Base-by-base conservation (phyloP, 306 rosid species). In the Clitoria ternatea region DNA sequence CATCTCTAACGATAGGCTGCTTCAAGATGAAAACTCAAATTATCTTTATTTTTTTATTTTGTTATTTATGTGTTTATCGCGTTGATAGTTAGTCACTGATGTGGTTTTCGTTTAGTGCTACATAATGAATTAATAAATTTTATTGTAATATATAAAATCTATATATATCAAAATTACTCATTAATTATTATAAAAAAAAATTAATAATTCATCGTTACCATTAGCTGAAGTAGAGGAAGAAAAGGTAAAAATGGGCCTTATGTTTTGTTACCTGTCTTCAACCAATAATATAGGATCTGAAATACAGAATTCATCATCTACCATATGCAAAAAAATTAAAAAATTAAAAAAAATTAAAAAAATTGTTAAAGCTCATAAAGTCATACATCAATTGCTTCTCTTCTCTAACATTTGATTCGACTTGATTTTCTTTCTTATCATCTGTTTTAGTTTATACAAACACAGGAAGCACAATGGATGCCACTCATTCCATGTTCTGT, bases 401-500 rank as follows among this genome's bases (percentile, higher is more conserved):
- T 65, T 65, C 60, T 63, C 47, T 1, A 55, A 69, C 69, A 18
- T 29, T 61, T 22, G 56, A 61, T 68, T 61, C 40, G n/a, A n/a
- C n/a, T 17, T 23, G 24, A 7, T 17, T 61, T 26, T 37, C n/a
- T n/a, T n/a, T n/a, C n/a, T n/a, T n/a, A n/a, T n/a, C n/a, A n/a
- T n/a, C n/a, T 56, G 24, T 15, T 57, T 15, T 14, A 47, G 37
- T 32, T 60, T 54, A 66, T 50, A 22, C 12, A 22, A 49, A 69
- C 36, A 40, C 17, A 4, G 7, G 11, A 37, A 42, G n/a, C 72
- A 70, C 57, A 53, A 94, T 94, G 98, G 98, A 94, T 6, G 95
- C 96, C 22, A 87, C 98, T 19, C 80, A 83, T 8, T 27, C 52
- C 33, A 75, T 94, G 70, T 90, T 90, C 5, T 94, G 96, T 76